These are phyloP conservation scores for Candida pseudoviswanathii DNA, from an alignment of 1,139 yeast species.

Conservation along the genomic window DNA sequence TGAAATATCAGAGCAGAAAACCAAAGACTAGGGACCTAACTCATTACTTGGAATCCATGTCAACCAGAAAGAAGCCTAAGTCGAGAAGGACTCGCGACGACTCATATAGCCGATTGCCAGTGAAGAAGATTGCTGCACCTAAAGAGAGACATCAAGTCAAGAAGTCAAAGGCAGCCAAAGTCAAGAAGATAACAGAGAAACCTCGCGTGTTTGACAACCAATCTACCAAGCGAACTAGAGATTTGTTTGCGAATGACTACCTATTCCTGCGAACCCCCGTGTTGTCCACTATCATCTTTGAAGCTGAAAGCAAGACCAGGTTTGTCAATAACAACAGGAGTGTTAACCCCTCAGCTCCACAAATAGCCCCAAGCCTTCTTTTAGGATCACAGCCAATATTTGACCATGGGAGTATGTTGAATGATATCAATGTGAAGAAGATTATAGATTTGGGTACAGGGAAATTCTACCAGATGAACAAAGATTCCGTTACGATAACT, in stretches of 20 bases:
- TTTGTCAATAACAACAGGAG: constrained; percentile 4
- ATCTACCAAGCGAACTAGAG: constrained; percentile 9
- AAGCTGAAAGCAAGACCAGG: constrained; percentile 34
- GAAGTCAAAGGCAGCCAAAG: not conserved
- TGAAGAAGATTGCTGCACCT: constrained; percentile 3
- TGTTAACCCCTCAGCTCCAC: constrained; percentile 5
- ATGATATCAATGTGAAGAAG: constrained; percentile 22
- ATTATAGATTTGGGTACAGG: constrained; percentile 28
- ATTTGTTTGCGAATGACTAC: constrained; percentile 18
- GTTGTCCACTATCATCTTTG: constrained; percentile 36
- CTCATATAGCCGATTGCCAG: constrained; percentile 9
- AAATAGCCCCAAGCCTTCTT: not conserved
- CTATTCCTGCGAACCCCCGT: constrained; percentile 33
- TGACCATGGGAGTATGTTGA: constrained; percentile 15
- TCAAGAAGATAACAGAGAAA: not conserved
- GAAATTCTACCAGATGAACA: constrained; percentile 19
- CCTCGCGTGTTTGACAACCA: not conserved
- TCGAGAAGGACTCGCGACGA: constrained; percentile 5
- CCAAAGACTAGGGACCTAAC: not conserved
- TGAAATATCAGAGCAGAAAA: not conserved
- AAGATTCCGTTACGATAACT: constrained; percentile 22
- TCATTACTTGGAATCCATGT: not conserved
- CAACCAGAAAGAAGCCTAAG: not conserved
- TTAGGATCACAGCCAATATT: constrained; percentile 11
- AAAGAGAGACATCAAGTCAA: not conserved